Conservation (phyloP, 129 eudicot species). For the Helianthus annuus region DNA sequence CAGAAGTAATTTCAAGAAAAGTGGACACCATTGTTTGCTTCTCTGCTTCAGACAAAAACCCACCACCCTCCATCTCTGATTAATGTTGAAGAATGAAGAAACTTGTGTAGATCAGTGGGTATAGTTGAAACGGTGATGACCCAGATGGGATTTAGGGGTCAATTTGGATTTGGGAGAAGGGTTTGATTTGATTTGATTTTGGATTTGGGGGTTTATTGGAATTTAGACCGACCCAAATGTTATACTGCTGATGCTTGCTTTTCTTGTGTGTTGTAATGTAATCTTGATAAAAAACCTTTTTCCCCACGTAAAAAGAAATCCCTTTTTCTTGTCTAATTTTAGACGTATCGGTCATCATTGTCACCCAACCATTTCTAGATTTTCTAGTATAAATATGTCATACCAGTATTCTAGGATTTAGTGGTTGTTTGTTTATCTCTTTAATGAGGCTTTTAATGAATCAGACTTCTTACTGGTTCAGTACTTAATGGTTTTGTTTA, state of each 20-base stretch:
- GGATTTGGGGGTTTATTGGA: constrained; percentile 17
- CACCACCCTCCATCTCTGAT: constrained; percentile 44
- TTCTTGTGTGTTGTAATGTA: constrained; percentile 2
- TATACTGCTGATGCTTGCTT: background rate
- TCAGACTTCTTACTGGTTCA: no score
- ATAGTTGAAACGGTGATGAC: constrained; percentile 5
- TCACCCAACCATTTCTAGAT: no score
- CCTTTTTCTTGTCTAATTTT: background rate
- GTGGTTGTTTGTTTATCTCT: no score
- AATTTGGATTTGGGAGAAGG: constrained; percentile 9
- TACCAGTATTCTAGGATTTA: no score
- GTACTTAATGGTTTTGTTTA: no score
- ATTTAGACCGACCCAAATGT: constrained; percentile 18
- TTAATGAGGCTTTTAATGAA: no score
- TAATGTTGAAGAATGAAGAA: background rate
- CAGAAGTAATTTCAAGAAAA: constrained; percentile 88
- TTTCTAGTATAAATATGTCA: no score
- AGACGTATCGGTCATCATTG: background rate
- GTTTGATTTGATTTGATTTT: background rate
- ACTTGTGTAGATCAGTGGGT: background rate
- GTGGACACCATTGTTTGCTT: constrained; percentile 61
- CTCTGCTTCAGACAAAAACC: constrained; percentile 37
- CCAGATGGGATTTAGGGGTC: constrained; percentile 1
- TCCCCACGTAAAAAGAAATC: background rate
- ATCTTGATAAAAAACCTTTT: background rate